These are phyloP conservation scores for Tricholoma hemisulphureum DNA, from an alignment of 768 basidiomycete genomes.

Conservation along the genomic window DNA sequence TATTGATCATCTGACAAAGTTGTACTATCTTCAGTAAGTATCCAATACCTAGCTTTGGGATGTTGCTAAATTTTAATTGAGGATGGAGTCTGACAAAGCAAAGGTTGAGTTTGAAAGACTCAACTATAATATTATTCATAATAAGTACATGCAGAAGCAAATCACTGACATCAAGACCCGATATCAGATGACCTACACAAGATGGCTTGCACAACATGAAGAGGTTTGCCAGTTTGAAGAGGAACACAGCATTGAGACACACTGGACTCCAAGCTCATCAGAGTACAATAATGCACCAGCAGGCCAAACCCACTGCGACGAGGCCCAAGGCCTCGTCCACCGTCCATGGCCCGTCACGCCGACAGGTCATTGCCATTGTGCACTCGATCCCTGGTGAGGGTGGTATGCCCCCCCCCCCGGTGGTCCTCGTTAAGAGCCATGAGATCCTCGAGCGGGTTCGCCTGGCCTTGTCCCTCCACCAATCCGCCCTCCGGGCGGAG, in stretches of 20 bases:
- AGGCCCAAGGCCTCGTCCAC: too few species aligned
- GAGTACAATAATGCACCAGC: constrained; percentile 28
- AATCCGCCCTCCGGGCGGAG: too few species aligned
- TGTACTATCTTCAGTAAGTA: constrained; percentile 14
- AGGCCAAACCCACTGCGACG: too few species aligned
- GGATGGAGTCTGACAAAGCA: neutral
- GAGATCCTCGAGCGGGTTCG: too few species aligned
- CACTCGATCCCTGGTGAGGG: too few species aligned
- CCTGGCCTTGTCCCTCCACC: too few species aligned
- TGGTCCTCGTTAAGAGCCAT: too few species aligned
- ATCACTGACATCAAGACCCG: constrained; percentile 22
- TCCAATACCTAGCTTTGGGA: neutral
- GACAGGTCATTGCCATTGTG: too few species aligned
- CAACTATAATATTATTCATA: constrained; percentile 12
- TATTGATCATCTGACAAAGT: constrained; percentile 27
- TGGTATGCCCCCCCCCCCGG: too few species aligned
- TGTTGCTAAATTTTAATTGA: neutral
- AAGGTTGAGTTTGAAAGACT: neutral
- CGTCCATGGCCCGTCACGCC: too few species aligned
- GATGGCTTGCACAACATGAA: constrained; percentile 8
- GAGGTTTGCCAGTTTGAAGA: constrained; percentile 23
- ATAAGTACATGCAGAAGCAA: constrained; percentile 16
- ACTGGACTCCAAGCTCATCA: constrained; percentile 23
- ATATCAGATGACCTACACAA: constrained; percentile 19
- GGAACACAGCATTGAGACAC: constrained; percentile 20